These are phyloP conservation scores for Fusarium transvaalense DNA, from an alignment of 2,329 filamentous ascomycete genomes.

Conservation along the genomic window DNA sequence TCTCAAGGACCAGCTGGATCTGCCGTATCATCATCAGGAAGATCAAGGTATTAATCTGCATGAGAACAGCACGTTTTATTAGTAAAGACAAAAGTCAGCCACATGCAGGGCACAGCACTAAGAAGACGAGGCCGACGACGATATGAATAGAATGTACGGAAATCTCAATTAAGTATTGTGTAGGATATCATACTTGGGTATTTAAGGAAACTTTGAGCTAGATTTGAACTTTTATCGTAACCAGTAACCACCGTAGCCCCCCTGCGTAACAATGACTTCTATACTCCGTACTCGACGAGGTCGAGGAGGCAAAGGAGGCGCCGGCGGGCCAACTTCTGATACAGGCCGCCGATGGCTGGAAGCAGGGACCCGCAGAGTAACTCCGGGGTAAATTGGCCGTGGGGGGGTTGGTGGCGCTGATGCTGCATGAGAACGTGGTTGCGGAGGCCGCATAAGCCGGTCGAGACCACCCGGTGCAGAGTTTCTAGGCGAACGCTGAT, in stretches of 20 bases:
- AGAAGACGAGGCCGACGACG: neutral
- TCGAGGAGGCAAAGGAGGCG: slow-evolving; percentile 46
- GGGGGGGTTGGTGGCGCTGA: slow-evolving; percentile 33
- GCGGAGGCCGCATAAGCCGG: slow-evolving; percentile 12
- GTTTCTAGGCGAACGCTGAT: slow-evolving; percentile 14
- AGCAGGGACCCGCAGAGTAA: slow-evolving; percentile 19
- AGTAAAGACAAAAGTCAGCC: slow-evolving; percentile 16
- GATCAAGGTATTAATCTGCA: slow-evolving; percentile 35
- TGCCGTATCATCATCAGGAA: slow-evolving; percentile 31
- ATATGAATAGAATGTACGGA: slow-evolving; percentile 24
- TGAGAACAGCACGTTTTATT: neutral
- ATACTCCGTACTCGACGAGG: slow-evolving; percentile 47
- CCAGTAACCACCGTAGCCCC: slow-evolving; percentile 39
- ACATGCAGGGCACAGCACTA: slow-evolving; percentile 2
- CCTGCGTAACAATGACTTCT: slow-evolving; percentile 50
- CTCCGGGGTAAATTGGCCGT: slow-evolving; percentile 26
- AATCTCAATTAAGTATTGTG: slow-evolving; percentile 30
- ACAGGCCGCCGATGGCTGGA: slow-evolving; percentile 27
- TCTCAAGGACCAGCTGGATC: slow-evolving; percentile 44
- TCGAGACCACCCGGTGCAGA: slow-evolving; percentile 12
- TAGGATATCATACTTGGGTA: slow-evolving; percentile 24
- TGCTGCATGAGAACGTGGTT: slow-evolving; percentile 14
- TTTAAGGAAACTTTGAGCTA: slow-evolving; percentile 30
- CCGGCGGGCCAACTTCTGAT: slow-evolving; percentile 43
- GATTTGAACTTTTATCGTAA: slow-evolving; percentile 38